Evolutionary conservation across 2,329 filamentous ascomycete genomes (phyloP), one percentile per base, ranked within the genome.

Genomic region (Lojkania enalia): DNA sequence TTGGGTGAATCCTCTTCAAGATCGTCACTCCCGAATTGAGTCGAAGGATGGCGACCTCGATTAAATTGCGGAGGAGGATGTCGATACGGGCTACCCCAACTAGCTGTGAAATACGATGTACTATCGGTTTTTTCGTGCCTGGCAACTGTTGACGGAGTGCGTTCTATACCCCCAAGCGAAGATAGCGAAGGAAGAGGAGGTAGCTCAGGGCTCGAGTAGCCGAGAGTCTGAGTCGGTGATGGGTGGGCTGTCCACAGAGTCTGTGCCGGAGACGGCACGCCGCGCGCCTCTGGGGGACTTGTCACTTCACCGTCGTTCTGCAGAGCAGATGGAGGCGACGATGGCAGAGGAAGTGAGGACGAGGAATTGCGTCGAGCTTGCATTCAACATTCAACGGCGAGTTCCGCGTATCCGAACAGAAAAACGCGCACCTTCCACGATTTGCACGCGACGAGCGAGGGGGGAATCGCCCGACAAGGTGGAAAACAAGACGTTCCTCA

Each of bases 81-180:
- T 43, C 87, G 85, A 72, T 96, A 96, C 16, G 91, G 91, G 42
- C 90, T 96, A 44, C 91, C 91, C 90, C 91, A 96, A 67, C 86
- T 91, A 37, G 90, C 86, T 35, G 89, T 94, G 63, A 82, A 82
- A 64, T 80, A 82, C 35, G 76, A 67, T 52, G 73, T 76, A 46
- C 74, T 77, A 51, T 77, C 75, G 33, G 72, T 71, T 54, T 58
- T 56, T 18, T 63, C 62, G 57, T 65, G 61, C 23, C 59, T 58
- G 18, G 60, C 60, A 45, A 56, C 61, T 5, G 61, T 68, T 30
- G 66, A 65, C 9, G 69, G 69, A 5, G 66, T 69, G 30, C 60
- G 60, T 37, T 63, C 64, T 35, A 56, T 31, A 44, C 58, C 60
- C 39, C 61, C 64, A 27, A 70, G 58, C 15, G 52, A 51, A 12